phyloP scores from a whole-genome alignment of 176 grass and related monocot genomes.

The Rhynchospora tenuis region DNA sequence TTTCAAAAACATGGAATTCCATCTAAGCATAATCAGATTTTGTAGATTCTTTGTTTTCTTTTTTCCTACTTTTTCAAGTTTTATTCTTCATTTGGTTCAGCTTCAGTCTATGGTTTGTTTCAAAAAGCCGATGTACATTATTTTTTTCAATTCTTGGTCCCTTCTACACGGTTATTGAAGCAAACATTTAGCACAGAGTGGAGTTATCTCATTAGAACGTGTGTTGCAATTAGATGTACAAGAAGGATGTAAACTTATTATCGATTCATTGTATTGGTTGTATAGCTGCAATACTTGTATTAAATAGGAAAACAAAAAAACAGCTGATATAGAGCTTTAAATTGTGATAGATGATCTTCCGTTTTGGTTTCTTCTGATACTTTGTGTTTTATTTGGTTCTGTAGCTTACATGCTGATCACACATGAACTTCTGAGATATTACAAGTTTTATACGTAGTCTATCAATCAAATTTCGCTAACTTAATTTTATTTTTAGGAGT shows the following conservation, averaged over 20 bases:
- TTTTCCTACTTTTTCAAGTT: not conserved
- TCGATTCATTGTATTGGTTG: conserved; percentile 45
- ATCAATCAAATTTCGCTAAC: not conserved
- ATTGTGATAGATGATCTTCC: not conserved
- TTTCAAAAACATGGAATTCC: conserved; percentile 90
- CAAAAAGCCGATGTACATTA: conserved; percentile 59
- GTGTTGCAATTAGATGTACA: conserved; percentile 6
- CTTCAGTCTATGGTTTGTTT: not conserved
- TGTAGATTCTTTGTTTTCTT: conserved; percentile 31
- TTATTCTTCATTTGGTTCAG: conserved; percentile 3
- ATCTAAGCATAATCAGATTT: conserved; percentile 31
- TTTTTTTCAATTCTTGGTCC: conserved; percentile 28
- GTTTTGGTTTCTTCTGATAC: not conserved
- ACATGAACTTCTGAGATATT: not conserved
- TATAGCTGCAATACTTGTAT: conserved; percentile 46
- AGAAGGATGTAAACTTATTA: not conserved
- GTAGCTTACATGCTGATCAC: not conserved
- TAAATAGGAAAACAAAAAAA: conserved; percentile 27
- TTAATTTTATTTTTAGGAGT: not conserved
- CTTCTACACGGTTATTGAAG: conserved; percentile 4
- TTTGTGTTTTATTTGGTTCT: not conserved
- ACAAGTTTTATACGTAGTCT: not conserved
- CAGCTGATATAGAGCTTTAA: not conserved
- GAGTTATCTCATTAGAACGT: not conserved
- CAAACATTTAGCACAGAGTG: not conserved